Base-by-base conservation (phyloP, 1,284 basidiomycete genomes). In the Ceratobasidium papillatum region DNA sequence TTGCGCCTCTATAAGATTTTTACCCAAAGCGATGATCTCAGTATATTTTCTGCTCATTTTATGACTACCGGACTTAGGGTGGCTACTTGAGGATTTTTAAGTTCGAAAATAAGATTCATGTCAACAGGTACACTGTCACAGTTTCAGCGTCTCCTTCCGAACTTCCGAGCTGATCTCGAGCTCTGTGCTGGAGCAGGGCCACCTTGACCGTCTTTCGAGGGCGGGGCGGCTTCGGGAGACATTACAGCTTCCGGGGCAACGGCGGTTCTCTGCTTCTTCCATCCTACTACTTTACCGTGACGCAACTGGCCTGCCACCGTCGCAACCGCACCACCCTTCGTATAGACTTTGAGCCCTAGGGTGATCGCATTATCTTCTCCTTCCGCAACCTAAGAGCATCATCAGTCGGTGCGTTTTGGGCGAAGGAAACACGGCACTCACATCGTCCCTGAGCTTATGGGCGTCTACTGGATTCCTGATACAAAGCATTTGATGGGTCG, bases 301-400 rank as follows among this genome's bases (percentile, higher is more conserved):
- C 59, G 58, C 36, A 76, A 36, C 32, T 77, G 75, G 19, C 75
- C 73, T 19, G 58, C 41, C 27, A 77, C 45, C 7, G 43, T 64
- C 7, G 75, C 66, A 11, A 64, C 52, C 3, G 73, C 45, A 25
- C 19, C 30, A 22, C 66, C 54, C 43, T 74, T 58, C 0, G 75
- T 76, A 47, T 77, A 77, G 1, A 77, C 75, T 25, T 68, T 59
- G 25, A 77, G 58, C 12, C 76, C 76, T 61, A 77, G 41, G 19
- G 76, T 73, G 52, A 77, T 54, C 36, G 56, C 30, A 43, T 66
- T 59, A 25, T 63, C 72, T 17, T 56, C 68, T 54, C 45, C 61
- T 52, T 43, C 74, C n/a, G 56, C 38, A 3, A 54, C 22, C 71
- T 56, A 52, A 9, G 34, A 17, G 30, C 14, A 58, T 47, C 30